Conservation (phyloP, 176 grass and related monocot genomes). For the Oropetium thomaeum region DNA sequence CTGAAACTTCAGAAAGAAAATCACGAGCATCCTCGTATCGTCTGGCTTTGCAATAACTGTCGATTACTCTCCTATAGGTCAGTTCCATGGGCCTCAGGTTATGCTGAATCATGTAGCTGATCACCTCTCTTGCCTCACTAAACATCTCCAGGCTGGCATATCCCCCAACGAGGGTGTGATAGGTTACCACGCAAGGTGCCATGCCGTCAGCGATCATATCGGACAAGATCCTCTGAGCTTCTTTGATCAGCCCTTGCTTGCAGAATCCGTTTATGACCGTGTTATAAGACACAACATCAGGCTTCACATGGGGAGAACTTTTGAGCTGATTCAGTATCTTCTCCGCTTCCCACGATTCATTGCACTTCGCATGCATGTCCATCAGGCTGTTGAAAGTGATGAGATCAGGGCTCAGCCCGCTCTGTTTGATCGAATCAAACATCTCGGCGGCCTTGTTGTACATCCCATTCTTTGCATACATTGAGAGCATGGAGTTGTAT, state of each 20-base stretch:
- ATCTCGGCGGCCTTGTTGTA: constrained; percentile 59
- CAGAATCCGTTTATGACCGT: constrained; percentile 94
- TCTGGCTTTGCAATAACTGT: constrained; percentile 66
- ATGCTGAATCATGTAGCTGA: constrained; percentile 85
- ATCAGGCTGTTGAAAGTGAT: constrained; percentile 90
- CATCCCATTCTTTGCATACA: constrained; percentile 69
- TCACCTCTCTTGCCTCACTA: constrained; percentile 64
- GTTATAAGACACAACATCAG: constrained; percentile 85
- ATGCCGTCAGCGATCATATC: constrained; percentile 72
- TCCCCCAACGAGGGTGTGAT: constrained; percentile 69
- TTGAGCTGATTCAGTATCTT: constrained; percentile 68
- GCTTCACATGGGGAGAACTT: constrained; percentile 50
- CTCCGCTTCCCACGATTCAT: constrained; percentile 77
- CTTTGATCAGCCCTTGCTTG: constrained; percentile 79
- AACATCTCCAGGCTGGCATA: constrained; percentile 79
- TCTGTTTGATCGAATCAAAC: constrained; percentile 54
- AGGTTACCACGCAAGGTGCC: constrained; percentile 65
- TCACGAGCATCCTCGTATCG: constrained; percentile 52
- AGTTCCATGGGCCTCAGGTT: constrained; percentile 64
- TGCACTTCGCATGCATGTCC: constrained; percentile 83
- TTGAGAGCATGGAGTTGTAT: constrained; percentile 84
- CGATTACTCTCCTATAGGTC: constrained; percentile 68
- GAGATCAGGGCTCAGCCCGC: constrained; percentile 63
- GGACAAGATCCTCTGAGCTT: constrained; percentile 73
- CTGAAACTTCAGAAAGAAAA: constrained; percentile 47